Conservation (phyloP, 2,329 filamentous ascomycete genomes). For the Mycosphaerella sp. region DNA sequence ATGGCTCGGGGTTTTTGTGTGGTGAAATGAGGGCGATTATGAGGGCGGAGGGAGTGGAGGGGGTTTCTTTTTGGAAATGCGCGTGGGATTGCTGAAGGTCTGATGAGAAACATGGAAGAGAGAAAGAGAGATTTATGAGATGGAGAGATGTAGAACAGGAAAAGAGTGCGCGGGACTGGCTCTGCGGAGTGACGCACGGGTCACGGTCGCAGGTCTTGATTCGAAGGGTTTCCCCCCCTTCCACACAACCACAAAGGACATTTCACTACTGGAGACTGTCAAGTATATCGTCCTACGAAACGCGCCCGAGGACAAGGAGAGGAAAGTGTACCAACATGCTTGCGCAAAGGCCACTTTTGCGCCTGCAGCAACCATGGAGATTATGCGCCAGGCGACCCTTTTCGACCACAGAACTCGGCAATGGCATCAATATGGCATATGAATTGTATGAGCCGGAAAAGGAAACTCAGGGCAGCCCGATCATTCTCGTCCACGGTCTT, state of each 20-base stretch:
- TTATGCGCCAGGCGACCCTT: constrained; percentile 19
- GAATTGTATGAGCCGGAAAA: constrained; percentile 57
- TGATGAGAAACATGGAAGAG: constrained; percentile 14
- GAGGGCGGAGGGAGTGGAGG: background rate
- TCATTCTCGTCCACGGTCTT: constrained; percentile 84
- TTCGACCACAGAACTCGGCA: constrained; percentile 29
- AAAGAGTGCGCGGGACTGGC: background rate
- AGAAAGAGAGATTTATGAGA: background rate
- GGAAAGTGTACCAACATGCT: constrained; percentile 17
- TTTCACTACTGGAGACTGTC: too few species aligned
- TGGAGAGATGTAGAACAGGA: too few species aligned
- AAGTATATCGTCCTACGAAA: too few species aligned
- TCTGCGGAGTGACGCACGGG: constrained; percentile 2
- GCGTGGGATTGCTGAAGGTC: constrained; percentile 2
- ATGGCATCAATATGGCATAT: constrained; percentile 49
- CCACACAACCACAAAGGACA: too few species aligned
- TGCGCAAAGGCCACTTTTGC: constrained; percentile 17
- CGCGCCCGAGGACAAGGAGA: background rate
- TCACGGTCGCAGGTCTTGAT: background rate
- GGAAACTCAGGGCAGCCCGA: constrained; percentile 49
- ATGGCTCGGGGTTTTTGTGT: background rate
- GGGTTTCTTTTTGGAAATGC: background rate
- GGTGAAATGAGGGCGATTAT: background rate
- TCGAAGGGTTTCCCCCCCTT: too few species aligned
- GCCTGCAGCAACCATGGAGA: constrained; percentile 19